Base-by-base conservation (phyloP, 805 yeast species). In the Kodamaea leandrae region DNA sequence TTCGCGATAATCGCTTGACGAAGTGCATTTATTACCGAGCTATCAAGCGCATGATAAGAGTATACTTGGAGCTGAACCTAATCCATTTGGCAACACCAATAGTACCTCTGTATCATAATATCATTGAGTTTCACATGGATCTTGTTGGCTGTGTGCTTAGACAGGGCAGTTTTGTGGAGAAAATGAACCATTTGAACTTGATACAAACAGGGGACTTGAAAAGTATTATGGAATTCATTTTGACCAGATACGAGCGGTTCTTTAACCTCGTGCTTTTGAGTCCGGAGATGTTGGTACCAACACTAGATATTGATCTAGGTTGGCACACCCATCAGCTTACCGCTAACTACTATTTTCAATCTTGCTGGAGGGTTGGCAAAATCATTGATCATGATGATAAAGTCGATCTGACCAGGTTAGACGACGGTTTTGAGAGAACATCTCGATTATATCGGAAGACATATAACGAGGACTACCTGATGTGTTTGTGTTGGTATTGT, bases 251-350 rank as follows among this genome's bases (percentile, higher is more conserved):
- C 36, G 9, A 39, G 3, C 43, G 50, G 6, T 58, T 57, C 35
- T 45, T 42, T 30, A 21, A 32, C 12, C 25, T 47, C 10, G 20
- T 44, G 6, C 29, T 40, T 1, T 3, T 15, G 7, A 16, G 16
- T 2, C 25, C 10, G 10, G 12, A 26, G 10, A 45, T 38, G 41
- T 26, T 49, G 17, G 56, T 57, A 1, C 63, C 64, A 2, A 57
- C 61, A 4, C 43, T 59, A 32, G 63, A 59, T 27, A 55, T 59
- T 23, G 62, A 58, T 26, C 43, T 59, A 28, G 34, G 55, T 3
- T 58, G 64, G 64, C 60, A 52, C 33, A 59, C 64, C 4, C 61
- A 59, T 36, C 60, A 54, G 28, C 42, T 58, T 9, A 30, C 47
- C 6, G 36, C 44, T 36, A 34, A 35, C 32, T 25, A 34, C 17